Evolutionary conservation across 257 asterid genomes (phyloP).

Genomic region (Ophiorrhiza pumila): DNA sequence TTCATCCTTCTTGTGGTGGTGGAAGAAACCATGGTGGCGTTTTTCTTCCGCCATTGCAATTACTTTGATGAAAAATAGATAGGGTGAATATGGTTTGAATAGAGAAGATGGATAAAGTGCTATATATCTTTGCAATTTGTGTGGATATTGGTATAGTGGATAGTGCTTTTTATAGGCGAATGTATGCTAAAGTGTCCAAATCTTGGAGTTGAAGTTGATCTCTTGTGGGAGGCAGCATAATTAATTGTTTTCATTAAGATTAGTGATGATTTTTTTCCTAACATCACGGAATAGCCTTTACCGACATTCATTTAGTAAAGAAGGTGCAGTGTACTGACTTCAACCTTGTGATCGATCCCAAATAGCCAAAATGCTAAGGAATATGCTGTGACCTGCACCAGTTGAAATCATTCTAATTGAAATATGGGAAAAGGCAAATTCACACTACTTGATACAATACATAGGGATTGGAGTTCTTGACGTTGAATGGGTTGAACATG

Average conservation of each 20-base stretch:
- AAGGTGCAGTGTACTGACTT: background rate
- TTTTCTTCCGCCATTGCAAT: constrained; percentile 7
- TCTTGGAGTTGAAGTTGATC: background rate
- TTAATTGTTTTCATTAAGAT: background rate
- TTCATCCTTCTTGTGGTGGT: constrained; percentile 11
- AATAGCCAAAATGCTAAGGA: background rate
- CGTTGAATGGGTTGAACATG: too few relatives aligned
- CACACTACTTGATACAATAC: too few relatives aligned
- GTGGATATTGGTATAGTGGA: background rate
- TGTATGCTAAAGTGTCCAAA: constrained; percentile 1
- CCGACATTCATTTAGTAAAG: background rate
- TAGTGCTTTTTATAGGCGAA: background rate
- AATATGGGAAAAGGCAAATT: too few relatives aligned
- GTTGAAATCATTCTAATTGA: too few relatives aligned
- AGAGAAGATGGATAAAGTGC: background rate
- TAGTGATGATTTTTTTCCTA: background rate
- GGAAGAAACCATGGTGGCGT: constrained; percentile 3
- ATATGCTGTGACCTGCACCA: background rate
- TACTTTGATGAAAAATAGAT: background rate
- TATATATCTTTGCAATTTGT: background rate
- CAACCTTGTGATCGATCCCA: background rate
- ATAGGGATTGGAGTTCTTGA: too few relatives aligned
- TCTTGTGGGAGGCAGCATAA: background rate
- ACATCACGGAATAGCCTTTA: background rate
- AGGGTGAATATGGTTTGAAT: background rate